Evolutionary conservation across 2,329 filamentous ascomycete genomes (phyloP).

Genomic region (Aspergillus chevalieri): DNA sequence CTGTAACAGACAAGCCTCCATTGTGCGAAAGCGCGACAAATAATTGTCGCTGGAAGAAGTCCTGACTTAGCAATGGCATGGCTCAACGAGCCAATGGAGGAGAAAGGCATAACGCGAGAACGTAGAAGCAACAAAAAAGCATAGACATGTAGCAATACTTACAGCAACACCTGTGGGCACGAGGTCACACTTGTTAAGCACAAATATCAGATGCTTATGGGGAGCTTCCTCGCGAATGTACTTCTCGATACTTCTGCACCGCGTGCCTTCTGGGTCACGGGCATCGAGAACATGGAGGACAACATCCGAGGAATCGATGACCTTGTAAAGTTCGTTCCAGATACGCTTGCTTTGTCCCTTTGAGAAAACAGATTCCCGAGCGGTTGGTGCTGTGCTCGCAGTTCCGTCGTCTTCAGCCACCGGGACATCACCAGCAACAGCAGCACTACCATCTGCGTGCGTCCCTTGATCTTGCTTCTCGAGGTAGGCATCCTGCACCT

Average conservation of each 20-base stretch:
- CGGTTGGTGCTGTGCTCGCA: slow-evolving; percentile 46
- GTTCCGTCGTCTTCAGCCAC: slow-evolving; percentile 37
- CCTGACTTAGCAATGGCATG: slow-evolving; percentile 78
- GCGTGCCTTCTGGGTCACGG: slow-evolving; percentile 79
- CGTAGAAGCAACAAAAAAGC: slow-evolving; percentile 2
- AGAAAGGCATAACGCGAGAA: slow-evolving; percentile 2
- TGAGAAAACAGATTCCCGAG: slow-evolving; percentile 80
- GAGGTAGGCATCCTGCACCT: slow-evolving; percentile 74
- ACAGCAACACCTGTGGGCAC: slow-evolving; percentile 90
- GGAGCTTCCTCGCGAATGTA: slow-evolving; percentile 89
- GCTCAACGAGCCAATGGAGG: slow-evolving; percentile 13
- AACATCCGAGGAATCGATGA: slow-evolving; percentile 92
- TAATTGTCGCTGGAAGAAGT: slow-evolving; percentile 57
- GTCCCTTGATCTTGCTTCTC: slow-evolving; percentile 74
- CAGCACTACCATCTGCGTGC: slow-evolving; percentile 65
- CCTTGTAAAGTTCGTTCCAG: slow-evolving; percentile 95
- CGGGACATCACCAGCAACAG: slow-evolving; percentile 47
- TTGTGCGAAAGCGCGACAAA: slow-evolving; percentile 48
- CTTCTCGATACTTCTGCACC: slow-evolving; percentile 85
- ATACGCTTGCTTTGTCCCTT: slow-evolving; percentile 95
- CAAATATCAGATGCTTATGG: slow-evolving; percentile 89
- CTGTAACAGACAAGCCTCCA: slow-evolving; percentile 95
- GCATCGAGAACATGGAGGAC: slow-evolving; percentile 92
- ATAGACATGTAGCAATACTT: slow-evolving; percentile 49
- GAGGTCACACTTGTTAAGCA: slow-evolving; percentile 87